These are phyloP conservation scores for Quillaja saponaria DNA, from an alignment of 306 rosid species.

Conservation along the genomic window DNA sequence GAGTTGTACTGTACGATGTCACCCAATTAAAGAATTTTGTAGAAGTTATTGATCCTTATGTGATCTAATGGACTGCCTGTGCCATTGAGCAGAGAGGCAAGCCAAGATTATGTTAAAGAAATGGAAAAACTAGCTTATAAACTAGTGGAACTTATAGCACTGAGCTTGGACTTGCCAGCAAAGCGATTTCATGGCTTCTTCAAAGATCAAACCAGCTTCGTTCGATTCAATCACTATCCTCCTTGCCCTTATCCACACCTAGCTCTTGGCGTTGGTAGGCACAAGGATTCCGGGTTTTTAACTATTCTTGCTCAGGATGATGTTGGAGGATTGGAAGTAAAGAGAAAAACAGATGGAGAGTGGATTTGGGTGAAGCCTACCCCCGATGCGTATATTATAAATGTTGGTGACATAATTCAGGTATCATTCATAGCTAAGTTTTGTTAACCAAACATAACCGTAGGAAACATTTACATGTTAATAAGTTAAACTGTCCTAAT, in stretches of 20 bases:
- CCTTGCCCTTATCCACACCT: conserved; percentile 62
- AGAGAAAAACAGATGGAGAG: conserved; percentile 52
- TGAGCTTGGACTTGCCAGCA: conserved; percentile 57
- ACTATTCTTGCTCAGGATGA: conserved; percentile 65
- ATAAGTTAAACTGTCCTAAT: no score
- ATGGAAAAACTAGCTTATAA: conserved; percentile 44
- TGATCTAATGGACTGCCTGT: not conserved
- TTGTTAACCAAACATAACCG: no score
- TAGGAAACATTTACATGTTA: no score
- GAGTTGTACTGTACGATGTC: no score
- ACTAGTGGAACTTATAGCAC: conserved; percentile 55
- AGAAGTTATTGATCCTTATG: not conserved
- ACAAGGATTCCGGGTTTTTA: conserved; percentile 54
- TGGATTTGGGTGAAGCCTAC: conserved; percentile 63
- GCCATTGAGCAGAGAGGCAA: conserved; percentile 31
- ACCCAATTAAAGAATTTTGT: no score
- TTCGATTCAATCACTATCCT: conserved; percentile 57
- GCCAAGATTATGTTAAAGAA: conserved; percentile 51
- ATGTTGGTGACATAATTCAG: conserved; percentile 61
- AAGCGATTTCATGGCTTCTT: conserved; percentile 46
- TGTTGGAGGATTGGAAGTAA: conserved; percentile 68
- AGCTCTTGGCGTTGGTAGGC: conserved; percentile 64
- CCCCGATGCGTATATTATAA: conserved; percentile 61
- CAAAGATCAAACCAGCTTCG: conserved; percentile 46
- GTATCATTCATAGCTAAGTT: no score